These are phyloP conservation scores for Echites panduratus DNA, from an alignment of 257 asterid species.

Conservation along the genomic window DNA sequence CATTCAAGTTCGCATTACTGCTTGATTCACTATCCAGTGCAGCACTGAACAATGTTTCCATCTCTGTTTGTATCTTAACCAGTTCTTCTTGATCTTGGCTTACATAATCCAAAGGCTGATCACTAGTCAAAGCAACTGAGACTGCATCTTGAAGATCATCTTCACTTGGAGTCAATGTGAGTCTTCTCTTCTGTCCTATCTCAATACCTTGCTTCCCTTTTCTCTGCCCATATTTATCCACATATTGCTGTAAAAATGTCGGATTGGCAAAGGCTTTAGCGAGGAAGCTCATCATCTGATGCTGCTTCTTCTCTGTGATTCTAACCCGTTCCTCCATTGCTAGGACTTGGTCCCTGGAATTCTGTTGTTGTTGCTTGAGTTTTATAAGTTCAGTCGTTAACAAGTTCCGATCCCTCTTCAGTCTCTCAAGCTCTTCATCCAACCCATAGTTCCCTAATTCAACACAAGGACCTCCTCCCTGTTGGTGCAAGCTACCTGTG, in stretches of 20 bases:
- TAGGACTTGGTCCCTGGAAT: constrained; percentile 40
- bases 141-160: constrained; percentile 35
- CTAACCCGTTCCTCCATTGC: constrained; percentile 55
- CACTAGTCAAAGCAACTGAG: constrained; percentile 20
- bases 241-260: constrained; percentile 41
- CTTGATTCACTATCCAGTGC: constrained; percentile 44
- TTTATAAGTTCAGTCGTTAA: constrained; percentile 59
- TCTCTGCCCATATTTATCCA: constrained; percentile 23
- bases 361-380: constrained; percentile 67
- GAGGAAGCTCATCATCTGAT: constrained; percentile 55
- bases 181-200: constrained; percentile 75
- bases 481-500: constrained; percentile 29
- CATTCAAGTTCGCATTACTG: constrained; percentile 20
- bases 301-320: constrained; percentile 57
- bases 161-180: constrained; percentile 50
- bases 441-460: constrained; percentile 58
- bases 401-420: constrained; percentile 46
- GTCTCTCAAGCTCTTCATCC: constrained; percentile 72
- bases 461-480: constrained; percentile 42
- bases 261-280: constrained; percentile 65
- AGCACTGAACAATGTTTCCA: constrained; percentile 38
- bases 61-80: constrained; percentile 25
- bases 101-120: constrained; percentile 13
- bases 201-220: constrained; percentile 31
- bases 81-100: constrained; percentile 33